Evolutionary conservation across 1,284 basidiomycete species (phyloP), one percentile per base, ranked within the genome.

Genomic region (Anthracocystis panici-leucophaei): DNA sequence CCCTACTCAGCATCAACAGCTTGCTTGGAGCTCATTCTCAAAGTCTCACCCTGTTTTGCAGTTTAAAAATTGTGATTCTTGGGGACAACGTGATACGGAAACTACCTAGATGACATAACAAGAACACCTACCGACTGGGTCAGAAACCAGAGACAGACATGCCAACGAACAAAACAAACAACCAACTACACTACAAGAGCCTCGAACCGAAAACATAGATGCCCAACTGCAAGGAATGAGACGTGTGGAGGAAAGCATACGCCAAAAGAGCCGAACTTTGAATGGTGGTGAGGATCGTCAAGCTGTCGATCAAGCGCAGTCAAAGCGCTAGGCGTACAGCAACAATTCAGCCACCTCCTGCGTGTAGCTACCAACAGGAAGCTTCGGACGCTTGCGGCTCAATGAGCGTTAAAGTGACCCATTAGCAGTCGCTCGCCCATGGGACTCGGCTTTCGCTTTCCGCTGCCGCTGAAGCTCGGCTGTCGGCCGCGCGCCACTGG

Each of bases 361-460:
- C 25, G 2, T 6, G 14, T 27, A 4, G 25, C 45, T 25, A 46
- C 21, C 25, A 27, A 18, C 6, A 21, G 3, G 11, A 45, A 23
- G 11, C 21, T 5, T 23, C 16, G 35, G 31, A 25, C 7, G 21
- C 48, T 14, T 9, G 2, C 9, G 8, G 27, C 46, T 59, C 45
- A 80, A 52, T 78, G 75, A 18, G 77, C 77, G 29, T 72, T 79
- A 33, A 79, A 78, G 63, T 82, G 80, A 27, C 80, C 80, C 80
- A 82, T 82, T 11, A 82, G 61, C 23, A 82, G 56, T n/a, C 80
- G 63, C 62, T 82, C 80, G 18, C 80, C 77, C 80, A 82, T 82
- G 1, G 80, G 80, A 63, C 80, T 82, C 2, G 80, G 80, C 63
- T 73, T 72, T 48, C 80, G 64, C 71, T 78, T 77, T 38, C 56